Evolutionary conservation across 768 basidiomycete genomes (phyloP), one percentile per base, ranked within the genome.

Genomic region (Podaxis rugospora): DNA sequence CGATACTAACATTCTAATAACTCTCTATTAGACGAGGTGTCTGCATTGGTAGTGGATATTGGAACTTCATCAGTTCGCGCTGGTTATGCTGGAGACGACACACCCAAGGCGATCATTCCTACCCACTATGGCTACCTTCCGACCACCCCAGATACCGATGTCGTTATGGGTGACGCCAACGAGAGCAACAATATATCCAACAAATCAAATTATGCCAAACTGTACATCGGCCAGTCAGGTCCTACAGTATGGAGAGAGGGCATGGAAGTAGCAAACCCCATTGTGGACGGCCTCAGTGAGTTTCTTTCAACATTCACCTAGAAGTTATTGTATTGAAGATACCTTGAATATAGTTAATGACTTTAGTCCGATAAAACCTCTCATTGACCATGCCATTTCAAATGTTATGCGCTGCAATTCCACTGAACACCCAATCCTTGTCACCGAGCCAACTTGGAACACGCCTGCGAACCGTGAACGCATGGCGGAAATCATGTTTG

Each of bases 361-460:
- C 74, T 96, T 93, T 70, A 82, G 81, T 56, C 85, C 90, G 2
- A 81, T 92, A 47, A 80, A 82, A 62, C 79, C 85, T 7, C 79
- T 95, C 65, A 80, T 95, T 67, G 80, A 83, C 27, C 87, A 94
- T 71, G 90, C 90, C 3, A 72, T 94, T 47, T 80, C 79, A 55
- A 86, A 93, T 59, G 83, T 89, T 42, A 88, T 98, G 80, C 84
- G 84, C 21, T 84, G 86, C 60, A 85, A 86, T 65, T 80, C 92
- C 2, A 76, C 87, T 4, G 93, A 98, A 66, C 95, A 97, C 68
- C 97, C 97, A 1, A 74, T 98, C 46, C 83, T 99, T 44, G 84
- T 95, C 6, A 98, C 97, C 0, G 97, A 99, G 71, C 90, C 95
- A 5, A 88, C 95, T 2, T 99, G 97, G 97, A 98, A 98, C 71